Percentiles rank a stretch among this genome's conserved stretches.
Evolutionary conservation across 345 rosid species (phyloP).

Genomic region (Moringa oleifera): DNA sequence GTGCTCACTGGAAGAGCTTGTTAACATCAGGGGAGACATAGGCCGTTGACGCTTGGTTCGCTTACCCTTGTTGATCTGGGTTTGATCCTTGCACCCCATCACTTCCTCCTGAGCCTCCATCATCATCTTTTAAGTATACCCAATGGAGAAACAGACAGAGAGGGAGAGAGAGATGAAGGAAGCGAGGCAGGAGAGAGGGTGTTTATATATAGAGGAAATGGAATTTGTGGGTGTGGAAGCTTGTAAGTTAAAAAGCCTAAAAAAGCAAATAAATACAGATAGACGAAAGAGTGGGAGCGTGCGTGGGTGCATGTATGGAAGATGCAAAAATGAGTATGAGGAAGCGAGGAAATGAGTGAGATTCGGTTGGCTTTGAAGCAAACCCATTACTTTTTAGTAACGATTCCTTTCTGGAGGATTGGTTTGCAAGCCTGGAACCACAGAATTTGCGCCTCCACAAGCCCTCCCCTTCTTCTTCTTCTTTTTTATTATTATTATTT

Average conservation of each 20-base stretch:
- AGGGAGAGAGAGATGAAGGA: neutral
- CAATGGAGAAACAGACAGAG: constrained; percentile 5
- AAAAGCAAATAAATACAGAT: no score
- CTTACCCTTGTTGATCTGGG: constrained; percentile 50
- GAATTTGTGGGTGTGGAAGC: constrained; percentile 18
- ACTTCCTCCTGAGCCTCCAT: constrained; percentile 30
- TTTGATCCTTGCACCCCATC: constrained; percentile 5
- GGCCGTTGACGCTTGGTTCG: constrained; percentile 69
- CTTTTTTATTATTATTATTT: neutral
- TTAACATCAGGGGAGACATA: constrained; percentile 35
- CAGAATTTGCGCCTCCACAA: constrained; percentile 16
- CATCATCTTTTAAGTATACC: constrained; percentile 13
- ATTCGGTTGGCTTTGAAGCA: constrained; percentile 71
- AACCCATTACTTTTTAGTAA: constrained; percentile 46
- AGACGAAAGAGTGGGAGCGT: neutral
- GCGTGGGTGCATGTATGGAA: no score
- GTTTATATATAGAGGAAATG: constrained; percentile 8
- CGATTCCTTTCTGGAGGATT: constrained; percentile 44
- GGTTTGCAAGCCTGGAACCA: constrained; percentile 64
- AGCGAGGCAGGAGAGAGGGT: neutral
- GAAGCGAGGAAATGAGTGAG: constrained; percentile 44
- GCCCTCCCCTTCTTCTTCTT: neutral
- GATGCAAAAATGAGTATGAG: constrained; percentile 8
- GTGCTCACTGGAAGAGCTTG: constrained; percentile 22
- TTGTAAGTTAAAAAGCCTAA: constrained; percentile 26